Evolutionary conservation across 106 monocot species (phyloP), one percentile per base, ranked within the genome.

Genomic region (Allium sativum): DNA sequence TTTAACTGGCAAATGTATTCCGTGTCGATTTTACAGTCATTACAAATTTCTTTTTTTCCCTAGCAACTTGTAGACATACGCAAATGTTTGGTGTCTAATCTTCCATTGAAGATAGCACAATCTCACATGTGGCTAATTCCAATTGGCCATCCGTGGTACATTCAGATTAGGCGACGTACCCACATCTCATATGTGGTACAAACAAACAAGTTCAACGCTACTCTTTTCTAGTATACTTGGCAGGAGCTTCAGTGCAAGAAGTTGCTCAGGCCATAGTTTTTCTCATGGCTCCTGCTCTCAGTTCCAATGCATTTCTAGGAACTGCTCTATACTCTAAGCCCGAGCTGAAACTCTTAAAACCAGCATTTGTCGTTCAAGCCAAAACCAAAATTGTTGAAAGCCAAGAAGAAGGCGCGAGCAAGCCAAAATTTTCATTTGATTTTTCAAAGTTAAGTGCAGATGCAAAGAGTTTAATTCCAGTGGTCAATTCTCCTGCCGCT

Each of bases 201-300:
- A 19, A 10, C 22, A 18, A 40, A 20, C 1, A 16, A 47, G 13
- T 13, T 15, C 21, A 17, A 14, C 12, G 1, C 17, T 15, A 21
- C 10, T 43, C 21, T n/a, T 7, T 12, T 7, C 9, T 20, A 13
- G 31, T 40, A 8, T 10, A n/a, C 53, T 21, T 1, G 3, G 12
- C 42, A 12, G 18, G 48, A 45, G 15, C 0, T 18, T 44, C 4
- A 61, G 44, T 2, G 45, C 61, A 42, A 61, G 19, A 61, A 61
- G 15, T 58, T 14, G 9, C 10, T 17, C 12, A 10, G 21, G 21
- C 47, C 22, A 40, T 2, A 45, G 13, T 21, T 15, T 15, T 67
- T 12, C 59, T 44, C 54, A 90, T 90, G 90, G 85, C 85, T 42
- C 82, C 82, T 10, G 85, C 90, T 7, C 69, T 87, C 50, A 79